Evolutionary conservation across 495 filamentous ascomycete genomes (phyloP).

Genomic region (Alectoria sarmentosa): DNA sequence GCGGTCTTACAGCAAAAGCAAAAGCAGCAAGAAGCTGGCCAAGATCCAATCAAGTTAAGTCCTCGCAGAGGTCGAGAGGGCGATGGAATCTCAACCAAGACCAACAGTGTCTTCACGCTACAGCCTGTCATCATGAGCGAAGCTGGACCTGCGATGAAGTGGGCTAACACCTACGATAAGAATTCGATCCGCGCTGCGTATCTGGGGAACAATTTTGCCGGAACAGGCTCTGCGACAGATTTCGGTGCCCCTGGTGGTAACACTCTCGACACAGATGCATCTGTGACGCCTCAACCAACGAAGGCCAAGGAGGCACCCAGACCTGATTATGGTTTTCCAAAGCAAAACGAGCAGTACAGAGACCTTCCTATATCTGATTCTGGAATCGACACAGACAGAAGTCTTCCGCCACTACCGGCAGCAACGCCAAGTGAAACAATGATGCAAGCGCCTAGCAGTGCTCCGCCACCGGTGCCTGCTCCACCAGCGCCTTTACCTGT

Average conservation of each 20-base stretch:
- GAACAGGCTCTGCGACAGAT: constrained; percentile 47
- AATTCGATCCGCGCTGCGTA: constrained; percentile 75
- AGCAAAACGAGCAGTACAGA: constrained; percentile 3
- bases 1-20: constrained; percentile 67
- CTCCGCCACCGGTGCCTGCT: constrained; percentile 14
- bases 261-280: constrained; percentile 19
- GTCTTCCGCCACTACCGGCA: constrained; percentile 27
- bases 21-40: constrained; percentile 45
- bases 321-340: constrained; percentile 25
- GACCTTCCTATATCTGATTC: constrained; percentile 16
- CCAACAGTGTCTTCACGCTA: constrained; percentile 84
- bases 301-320: constrained; percentile 26
- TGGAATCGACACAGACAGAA: constrained; percentile 17
- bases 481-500: constrained; percentile 19
- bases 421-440: constrained; percentile 21
- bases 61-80: constrained; percentile 36
- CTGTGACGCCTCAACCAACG: constrained; percentile 22
- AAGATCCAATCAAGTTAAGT: constrained; percentile 19
- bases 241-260: constrained; percentile 7
- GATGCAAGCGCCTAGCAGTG: constrained; percentile 22
- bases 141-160: constrained; percentile 90
- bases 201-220: constrained; percentile 61
- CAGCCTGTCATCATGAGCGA: constrained; percentile 81
- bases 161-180: constrained; percentile 87
- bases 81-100: constrained; percentile 60